A percentile compares a stretch with the other conserved stretches of the same genome.
Conservation (phyloP, 23 red algal genomes). For the Cyanidiococcus yangmingshanensis region DNA sequence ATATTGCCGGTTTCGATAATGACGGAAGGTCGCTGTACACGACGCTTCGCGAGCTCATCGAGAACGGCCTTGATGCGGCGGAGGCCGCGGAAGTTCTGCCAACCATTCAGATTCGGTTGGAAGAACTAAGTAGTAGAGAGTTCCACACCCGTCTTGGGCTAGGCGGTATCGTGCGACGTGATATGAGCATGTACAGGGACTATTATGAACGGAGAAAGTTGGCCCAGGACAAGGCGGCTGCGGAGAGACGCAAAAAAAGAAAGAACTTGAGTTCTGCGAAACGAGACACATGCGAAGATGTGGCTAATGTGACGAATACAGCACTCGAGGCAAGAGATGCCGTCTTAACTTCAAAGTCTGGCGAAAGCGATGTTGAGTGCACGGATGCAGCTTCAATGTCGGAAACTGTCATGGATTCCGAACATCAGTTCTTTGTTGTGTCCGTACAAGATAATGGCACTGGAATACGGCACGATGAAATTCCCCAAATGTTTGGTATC, state of each 20-base stretch:
- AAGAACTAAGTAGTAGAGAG: slow-evolving; percentile 24
- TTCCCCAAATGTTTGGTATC: slow-evolving; percentile 74
- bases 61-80: slow-evolving; percentile 80
- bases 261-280: not conserved
- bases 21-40: slow-evolving; percentile 79
- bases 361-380: too few species aligned
- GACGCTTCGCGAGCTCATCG: slow-evolving; percentile 75
- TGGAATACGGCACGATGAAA: slow-evolving; percentile 65
- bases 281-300: not conserved
- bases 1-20: slow-evolving; percentile 95
- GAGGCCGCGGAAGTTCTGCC: slow-evolving; percentile 49
- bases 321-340: slow-evolving; percentile 19
- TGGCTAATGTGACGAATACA: not conserved
- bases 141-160: slow-evolving; percentile 44
- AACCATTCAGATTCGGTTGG: slow-evolving; percentile 29
- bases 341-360: too few species aligned
- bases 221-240: slow-evolving; percentile 23
- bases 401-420: not conserved
- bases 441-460: slow-evolving; percentile 68
- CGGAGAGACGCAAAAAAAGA: slow-evolving; percentile 26
- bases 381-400: not conserved
- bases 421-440: slow-evolving; percentile 40
- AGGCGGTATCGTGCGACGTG: slow-evolving; percentile 20
- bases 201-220: slow-evolving; percentile 28
- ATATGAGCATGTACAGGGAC: slow-evolving; percentile 55